phyloP scores from a whole-genome alignment of 345 rosid genomes.

The sweet orange (Citrus sinensis) region DNA sequence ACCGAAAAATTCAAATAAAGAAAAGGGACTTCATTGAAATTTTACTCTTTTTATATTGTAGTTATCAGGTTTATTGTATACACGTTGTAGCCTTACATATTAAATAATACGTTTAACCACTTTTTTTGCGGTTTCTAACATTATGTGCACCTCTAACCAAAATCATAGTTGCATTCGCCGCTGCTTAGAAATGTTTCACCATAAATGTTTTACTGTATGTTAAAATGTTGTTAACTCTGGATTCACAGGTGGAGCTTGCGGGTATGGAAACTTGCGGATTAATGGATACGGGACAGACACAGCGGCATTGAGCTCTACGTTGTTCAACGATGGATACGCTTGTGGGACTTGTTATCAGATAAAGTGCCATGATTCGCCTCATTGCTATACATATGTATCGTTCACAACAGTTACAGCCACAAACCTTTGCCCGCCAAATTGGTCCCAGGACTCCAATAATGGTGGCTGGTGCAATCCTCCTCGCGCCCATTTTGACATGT shows the following conservation, averaged over 20 bases:
- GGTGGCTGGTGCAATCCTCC: constrained; percentile 99
- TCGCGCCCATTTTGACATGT: constrained; percentile 71
- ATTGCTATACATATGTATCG: constrained; percentile 39
- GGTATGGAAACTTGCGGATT: constrained; percentile 59
- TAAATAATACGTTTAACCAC: too few species aligned
- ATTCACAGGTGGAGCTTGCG: constrained; percentile 79
- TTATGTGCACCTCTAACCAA: too few species aligned
- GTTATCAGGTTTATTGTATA: too few species aligned
- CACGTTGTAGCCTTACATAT: too few species aligned
- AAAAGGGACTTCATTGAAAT: too few species aligned
- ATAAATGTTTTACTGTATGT: background rate
- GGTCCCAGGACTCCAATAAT: constrained; percentile 51
- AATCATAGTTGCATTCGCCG: too few species aligned
- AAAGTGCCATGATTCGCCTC: constrained; percentile 50
- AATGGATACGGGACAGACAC: constrained; percentile 71
- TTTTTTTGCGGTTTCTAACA: too few species aligned
- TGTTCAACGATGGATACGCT: constrained; percentile 67
- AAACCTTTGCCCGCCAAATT: constrained; percentile 85
- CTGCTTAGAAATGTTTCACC: too few species aligned
- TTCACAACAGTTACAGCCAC: constrained; percentile 67
- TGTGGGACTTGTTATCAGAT: constrained; percentile 85
- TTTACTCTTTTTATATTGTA: too few species aligned
- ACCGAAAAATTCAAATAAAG: too few species aligned
- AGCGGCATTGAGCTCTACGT: constrained; percentile 59
- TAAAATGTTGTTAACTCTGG: background rate